Conservation (phyloP, 768 basidiomycete genomes). For the Xerocomus spinulosus region DNA sequence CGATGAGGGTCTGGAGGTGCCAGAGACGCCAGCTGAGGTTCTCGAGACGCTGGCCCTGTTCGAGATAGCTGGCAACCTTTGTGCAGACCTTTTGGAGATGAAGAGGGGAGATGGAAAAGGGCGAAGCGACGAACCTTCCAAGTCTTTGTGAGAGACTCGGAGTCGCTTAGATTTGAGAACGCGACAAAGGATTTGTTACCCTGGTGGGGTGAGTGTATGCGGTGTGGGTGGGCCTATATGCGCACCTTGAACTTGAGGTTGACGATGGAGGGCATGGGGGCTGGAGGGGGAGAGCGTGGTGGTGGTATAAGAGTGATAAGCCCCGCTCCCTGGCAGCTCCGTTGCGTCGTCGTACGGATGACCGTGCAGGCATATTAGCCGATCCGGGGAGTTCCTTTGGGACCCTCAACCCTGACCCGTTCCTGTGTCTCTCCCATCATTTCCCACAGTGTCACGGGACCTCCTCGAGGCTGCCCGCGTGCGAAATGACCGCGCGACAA, state of each 20-base stretch:
- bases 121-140: constrained; percentile 62
- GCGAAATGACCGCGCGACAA: constrained; percentile 31
- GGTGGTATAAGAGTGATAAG: constrained; percentile 13
- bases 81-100: constrained; percentile 64
- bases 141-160: constrained; percentile 81
- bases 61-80: constrained; percentile 85
- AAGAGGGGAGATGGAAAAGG: constrained; percentile 1
- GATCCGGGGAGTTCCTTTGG: constrained; percentile 16
- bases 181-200: constrained; percentile 95
- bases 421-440: too few species aligned
- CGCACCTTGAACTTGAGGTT: constrained; percentile 82
- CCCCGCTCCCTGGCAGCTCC: constrained; percentile 31
- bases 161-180: constrained; percentile 83
- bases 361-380: constrained; percentile 16
- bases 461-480: constrained; percentile 28
- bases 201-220: constrained; percentile 31
- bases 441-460: constrained; percentile 29
- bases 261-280: constrained; percentile 70
- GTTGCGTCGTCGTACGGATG: constrained; percentile 15
- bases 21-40: constrained; percentile 90
- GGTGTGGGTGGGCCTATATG: constrained; percentile 8
- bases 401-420: constrained; percentile 21
- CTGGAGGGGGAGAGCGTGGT: neutral
- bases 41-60: constrained; percentile 87
- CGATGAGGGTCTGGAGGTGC: constrained; percentile 89